These are phyloP conservation scores for Sporothrix inflata DNA, from an alignment of 2,329 filamentous ascomycete genomes.

Conservation along the genomic window DNA sequence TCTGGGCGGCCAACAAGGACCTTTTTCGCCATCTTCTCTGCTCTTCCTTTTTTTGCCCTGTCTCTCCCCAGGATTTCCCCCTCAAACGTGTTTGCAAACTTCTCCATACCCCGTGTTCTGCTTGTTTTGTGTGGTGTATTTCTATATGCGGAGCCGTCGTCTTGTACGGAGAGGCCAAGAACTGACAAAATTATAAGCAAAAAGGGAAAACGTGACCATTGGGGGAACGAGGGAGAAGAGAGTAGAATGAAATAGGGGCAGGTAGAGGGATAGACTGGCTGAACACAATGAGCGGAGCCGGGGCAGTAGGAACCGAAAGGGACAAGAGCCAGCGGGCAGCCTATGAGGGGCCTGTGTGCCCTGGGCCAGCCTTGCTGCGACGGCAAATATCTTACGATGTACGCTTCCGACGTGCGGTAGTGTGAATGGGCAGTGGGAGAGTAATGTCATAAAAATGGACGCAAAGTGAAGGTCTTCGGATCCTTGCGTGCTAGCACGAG, in stretches of 20 bases:
- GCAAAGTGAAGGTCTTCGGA: neutral
- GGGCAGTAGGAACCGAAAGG: neutral
- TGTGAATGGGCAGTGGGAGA: neutral
- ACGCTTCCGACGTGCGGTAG: neutral
- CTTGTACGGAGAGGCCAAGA: conserved; percentile 15
- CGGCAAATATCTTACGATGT: neutral
- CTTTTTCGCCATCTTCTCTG: neutral
- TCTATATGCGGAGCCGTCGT: conserved; percentile 7
- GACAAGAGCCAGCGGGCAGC: neutral
- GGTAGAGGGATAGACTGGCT: neutral
- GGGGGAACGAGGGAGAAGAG: neutral
- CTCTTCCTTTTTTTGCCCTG: neutral
- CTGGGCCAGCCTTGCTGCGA: neutral
- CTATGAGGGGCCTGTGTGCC: neutral
- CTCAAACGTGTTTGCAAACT: neutral
- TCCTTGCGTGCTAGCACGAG: conserved; percentile 8
- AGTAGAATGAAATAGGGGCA: neutral
- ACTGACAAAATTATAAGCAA: neutral
- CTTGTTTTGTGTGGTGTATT: neutral
- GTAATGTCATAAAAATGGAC: neutral
- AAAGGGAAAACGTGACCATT: neutral
- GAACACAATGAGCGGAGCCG: conserved; percentile 7
- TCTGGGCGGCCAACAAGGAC: neutral
- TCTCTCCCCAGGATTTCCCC: conserved; percentile 5
- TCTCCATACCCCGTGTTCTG: conserved; percentile 10